A percentile compares a stretch with the other conserved stretches of the same genome.
These are phyloP conservation scores for Perilla frutescens DNA, from an alignment of 257 asterid species.

Conservation along the genomic window DNA sequence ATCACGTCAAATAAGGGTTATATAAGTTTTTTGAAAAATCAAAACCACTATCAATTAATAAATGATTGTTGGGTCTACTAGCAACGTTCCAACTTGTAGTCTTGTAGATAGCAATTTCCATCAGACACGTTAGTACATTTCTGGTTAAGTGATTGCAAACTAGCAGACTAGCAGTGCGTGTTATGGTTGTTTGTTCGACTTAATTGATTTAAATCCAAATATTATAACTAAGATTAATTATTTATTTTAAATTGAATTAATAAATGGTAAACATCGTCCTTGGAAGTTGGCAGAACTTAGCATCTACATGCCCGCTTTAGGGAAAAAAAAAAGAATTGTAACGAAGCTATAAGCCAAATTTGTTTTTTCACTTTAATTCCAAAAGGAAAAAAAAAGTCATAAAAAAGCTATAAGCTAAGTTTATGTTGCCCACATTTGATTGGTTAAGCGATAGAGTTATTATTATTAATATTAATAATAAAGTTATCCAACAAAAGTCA, in stretches of 20 bases:
- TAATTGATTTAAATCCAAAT: too few species aligned
- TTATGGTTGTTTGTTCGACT: too few species aligned
- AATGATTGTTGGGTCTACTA: neutral
- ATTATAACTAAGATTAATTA: too few species aligned
- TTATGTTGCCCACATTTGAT: slow-evolving; percentile 11
- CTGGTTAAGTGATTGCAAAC: neutral
- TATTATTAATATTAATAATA: neutral
- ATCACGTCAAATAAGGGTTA: neutral
- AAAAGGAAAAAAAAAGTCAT: neutral
- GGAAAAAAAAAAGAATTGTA: too few species aligned
- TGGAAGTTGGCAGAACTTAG: too few species aligned
- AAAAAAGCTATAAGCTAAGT: neutral
- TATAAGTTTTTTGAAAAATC: neutral
- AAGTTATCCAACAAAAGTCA: slow-evolving; percentile 14
- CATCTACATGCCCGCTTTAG: too few species aligned
- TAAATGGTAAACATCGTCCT: too few species aligned
- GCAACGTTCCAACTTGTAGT: neutral
- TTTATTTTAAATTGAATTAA: too few species aligned
- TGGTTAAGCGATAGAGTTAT: slow-evolving; percentile 1
- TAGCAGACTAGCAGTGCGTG: neutral
- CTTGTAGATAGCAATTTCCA: neutral
- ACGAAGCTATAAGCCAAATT: neutral
- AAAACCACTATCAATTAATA: neutral
- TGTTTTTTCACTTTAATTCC: neutral
- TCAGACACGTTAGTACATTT: neutral